Evolutionary conservation across 192 early-diverging fungal species (phyloP).

Genomic region (Coemansia sp.): DNA sequence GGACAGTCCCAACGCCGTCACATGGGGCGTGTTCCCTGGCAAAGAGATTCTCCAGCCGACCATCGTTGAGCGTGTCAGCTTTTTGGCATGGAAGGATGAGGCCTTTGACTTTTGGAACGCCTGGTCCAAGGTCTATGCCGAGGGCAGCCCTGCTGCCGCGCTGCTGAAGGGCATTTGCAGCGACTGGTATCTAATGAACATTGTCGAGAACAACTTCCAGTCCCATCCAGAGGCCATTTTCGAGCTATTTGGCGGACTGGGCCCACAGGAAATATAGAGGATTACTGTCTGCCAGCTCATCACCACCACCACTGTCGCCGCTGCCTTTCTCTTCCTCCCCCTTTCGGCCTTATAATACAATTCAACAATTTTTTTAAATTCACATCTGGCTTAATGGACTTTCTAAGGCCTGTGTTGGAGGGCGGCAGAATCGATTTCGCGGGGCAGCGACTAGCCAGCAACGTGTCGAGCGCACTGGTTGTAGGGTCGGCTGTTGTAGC

Average conservation of each 20-base stretch:
- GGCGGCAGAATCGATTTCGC: slow-evolving; percentile 51
- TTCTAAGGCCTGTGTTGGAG: slow-evolving; percentile 38
- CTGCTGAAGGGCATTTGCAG: slow-evolving; percentile 67
- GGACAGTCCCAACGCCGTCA: slow-evolving; percentile 93
- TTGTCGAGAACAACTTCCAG: slow-evolving; percentile 91
- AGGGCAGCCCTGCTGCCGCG: slow-evolving; percentile 54
- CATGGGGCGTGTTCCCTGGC: slow-evolving; percentile 98
- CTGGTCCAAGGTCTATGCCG: slow-evolving; percentile 76
- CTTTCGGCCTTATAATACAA: background rate
- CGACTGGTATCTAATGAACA: slow-evolving; percentile 88
- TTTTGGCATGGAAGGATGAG: slow-evolving; percentile 98
- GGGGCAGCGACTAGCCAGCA: slow-evolving; percentile 44
- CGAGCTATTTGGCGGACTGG: slow-evolving; percentile 42
- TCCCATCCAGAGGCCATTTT: slow-evolving; percentile 44
- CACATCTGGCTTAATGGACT: slow-evolving; percentile 22
- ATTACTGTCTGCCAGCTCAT: background rate
- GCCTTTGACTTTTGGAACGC: slow-evolving; percentile 90
- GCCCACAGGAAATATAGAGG: background rate
- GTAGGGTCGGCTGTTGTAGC: slow-evolving; percentile 19
- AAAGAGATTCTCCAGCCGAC: slow-evolving; percentile 97
- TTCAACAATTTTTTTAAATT: no score
- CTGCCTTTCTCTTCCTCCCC: background rate
- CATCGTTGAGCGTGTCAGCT: slow-evolving; percentile 83
- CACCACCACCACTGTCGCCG: background rate
- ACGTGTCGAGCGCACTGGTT: slow-evolving; percentile 22